These are phyloP conservation scores for Trypanosoma scelopori DNA, from an alignment of 208 protist species.

Conservation along the genomic window DNA sequence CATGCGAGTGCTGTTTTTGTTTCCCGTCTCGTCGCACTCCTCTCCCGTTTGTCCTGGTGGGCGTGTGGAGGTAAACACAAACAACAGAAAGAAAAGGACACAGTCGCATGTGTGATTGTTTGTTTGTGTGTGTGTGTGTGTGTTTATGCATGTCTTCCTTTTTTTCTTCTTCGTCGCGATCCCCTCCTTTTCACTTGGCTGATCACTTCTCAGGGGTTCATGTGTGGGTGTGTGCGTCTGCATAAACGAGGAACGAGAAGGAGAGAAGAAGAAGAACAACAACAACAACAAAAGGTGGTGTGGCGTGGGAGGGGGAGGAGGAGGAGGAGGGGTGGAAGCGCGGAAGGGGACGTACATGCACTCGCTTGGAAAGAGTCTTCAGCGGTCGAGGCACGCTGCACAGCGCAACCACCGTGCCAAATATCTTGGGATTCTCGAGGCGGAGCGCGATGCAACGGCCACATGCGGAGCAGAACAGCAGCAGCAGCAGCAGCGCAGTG, in stretches of 20 bases:
- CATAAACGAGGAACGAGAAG: background rate
- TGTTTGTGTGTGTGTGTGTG: background rate
- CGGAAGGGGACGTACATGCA: constrained; percentile 25
- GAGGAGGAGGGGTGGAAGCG: background rate
- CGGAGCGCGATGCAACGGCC: constrained; percentile 37
- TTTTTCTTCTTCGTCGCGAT: constrained; percentile 12
- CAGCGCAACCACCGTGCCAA: constrained; percentile 37
- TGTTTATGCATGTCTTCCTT: constrained; percentile 2
- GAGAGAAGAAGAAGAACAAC: background rate
- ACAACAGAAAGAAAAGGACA: too few species aligned
- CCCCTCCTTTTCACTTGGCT: background rate
- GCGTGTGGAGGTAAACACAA: too few species aligned
- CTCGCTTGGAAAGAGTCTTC: constrained; percentile 73
- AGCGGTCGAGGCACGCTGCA: constrained; percentile 62
- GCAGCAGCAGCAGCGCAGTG: constrained; percentile 33
- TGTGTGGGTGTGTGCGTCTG: background rate
- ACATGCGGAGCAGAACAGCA: constrained; percentile 47
- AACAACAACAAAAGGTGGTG: too few species aligned
- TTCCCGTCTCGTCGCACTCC: too few species aligned
- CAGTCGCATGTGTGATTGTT: too few species aligned
- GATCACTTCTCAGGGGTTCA: background rate
- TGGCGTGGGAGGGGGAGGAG: too few species aligned
- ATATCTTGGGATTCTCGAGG: constrained; percentile 50
- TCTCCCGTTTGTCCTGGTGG: too few species aligned
- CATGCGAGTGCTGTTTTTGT: too few species aligned